phyloP scores from a whole-genome alignment of 2,329 filamentous ascomycete genomes.

The Aspergillus brasiliensis region DNA sequence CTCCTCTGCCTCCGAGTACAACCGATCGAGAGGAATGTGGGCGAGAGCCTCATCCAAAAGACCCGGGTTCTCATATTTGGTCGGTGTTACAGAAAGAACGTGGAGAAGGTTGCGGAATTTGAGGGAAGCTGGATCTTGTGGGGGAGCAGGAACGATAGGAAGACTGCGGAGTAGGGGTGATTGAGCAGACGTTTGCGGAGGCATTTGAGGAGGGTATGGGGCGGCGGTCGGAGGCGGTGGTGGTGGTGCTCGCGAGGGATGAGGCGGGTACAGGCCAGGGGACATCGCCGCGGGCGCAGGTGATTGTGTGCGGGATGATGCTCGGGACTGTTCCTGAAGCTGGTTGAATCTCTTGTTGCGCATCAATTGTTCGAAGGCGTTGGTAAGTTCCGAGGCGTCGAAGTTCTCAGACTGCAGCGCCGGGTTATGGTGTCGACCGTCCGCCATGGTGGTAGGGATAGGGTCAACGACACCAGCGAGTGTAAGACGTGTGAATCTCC shows the following conservation, averaged over 20 bases:
- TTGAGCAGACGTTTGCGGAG: slow-evolving; percentile 35
- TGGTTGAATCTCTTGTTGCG: slow-evolving; percentile 86
- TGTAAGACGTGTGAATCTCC: slow-evolving; percentile 23
- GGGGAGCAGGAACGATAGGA: slow-evolving; percentile 73
- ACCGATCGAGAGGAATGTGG: slow-evolving; percentile 81
- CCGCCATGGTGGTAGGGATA: slow-evolving; percentile 39
- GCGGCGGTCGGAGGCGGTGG: slow-evolving; percentile 36
- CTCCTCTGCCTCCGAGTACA: slow-evolving; percentile 93
- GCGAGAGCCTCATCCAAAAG: slow-evolving; percentile 88
- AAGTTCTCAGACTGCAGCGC: slow-evolving; percentile 49
- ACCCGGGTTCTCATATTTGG: slow-evolving; percentile 95
- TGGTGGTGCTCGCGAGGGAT: slow-evolving; percentile 40
- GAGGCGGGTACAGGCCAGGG: slow-evolving; percentile 25
- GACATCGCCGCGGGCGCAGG: slow-evolving; percentile 45
- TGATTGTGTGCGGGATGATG: slow-evolving; percentile 61
- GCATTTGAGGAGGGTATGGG: slow-evolving; percentile 23
- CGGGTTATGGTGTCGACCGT: slow-evolving; percentile 38
- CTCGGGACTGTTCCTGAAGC: slow-evolving; percentile 64
- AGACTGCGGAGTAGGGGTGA: slow-evolving; percentile 54
- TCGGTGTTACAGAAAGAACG: slow-evolving; percentile 82
- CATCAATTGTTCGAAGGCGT: slow-evolving; percentile 84
- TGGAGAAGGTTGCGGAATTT: slow-evolving; percentile 82
- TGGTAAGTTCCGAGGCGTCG: slow-evolving; percentile 76
- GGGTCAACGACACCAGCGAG: slow-evolving; percentile 30
- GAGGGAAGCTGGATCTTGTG: slow-evolving; percentile 69